Base-by-base conservation (phyloP, 108 stramenopile genomes). In the Phaeodactylum tricornutum region DNA sequence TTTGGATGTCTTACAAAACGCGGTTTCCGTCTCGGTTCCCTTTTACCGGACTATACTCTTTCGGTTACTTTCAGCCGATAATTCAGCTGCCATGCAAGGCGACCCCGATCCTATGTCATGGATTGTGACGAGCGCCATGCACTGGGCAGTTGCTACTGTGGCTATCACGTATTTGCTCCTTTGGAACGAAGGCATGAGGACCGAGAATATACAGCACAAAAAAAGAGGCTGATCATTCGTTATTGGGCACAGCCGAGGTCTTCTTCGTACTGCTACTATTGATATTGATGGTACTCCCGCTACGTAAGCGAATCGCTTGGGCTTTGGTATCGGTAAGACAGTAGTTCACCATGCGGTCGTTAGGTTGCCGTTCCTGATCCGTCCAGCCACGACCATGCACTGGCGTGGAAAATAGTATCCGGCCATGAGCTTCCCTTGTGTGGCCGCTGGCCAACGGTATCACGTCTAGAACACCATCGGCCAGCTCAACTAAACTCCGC, bases 381-480 rank as follows among this genome's bases (percentile, higher is more conserved):
- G n/a, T n/a, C n/a, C n/a, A n/a, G n/a, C n/a, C n/a, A n/a, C n/a
- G n/a, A n/a, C n/a, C n/a, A n/a, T n/a, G n/a, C n/a, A n/a, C n/a
- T n/a, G n/a, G n/a, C n/a, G n/a, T n/a, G n/a, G n/a, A n/a, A n/a
- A n/a, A n/a, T n/a, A n/a, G n/a, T n/a, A n/a, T n/a, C n/a, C 87
- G 64, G 8, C 87, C 87, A 61, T 83, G 79, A 15, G 77, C 79
- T 43, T 90, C 83, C 46, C 79, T 53, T 2, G 82, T 67, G 52
- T 71, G 83, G 31, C 87, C 87, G 52, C 77, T 79, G 23, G 69
- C 53, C 31, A 90, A 59, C 6, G 87, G 83, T 37, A 75, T 41
- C 0, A 90, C 79, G 63, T 90, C 87, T n/a, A 90, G 77, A 16
- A 90, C 64, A 4, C 63, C 72, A 69, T 90, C 83, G 23, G 74